Evolutionary conservation across 2,329 filamentous ascomycete species (phyloP).

Genomic region (Aspergillus sp.): DNA sequence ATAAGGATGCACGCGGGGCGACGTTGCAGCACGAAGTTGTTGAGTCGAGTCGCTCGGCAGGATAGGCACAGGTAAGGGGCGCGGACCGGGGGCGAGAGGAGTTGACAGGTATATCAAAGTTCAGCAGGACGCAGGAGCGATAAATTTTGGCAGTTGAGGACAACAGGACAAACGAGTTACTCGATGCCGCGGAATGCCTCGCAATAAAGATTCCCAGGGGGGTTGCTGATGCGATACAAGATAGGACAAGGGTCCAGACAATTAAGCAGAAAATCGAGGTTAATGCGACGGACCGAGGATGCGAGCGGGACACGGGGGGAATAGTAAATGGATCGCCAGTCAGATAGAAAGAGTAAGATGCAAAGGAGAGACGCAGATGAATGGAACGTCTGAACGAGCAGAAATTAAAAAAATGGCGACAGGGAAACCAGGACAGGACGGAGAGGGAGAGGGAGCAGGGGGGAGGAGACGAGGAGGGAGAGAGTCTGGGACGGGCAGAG

Average conservation of each 20-base stretch:
- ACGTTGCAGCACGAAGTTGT: constrained; percentile 10
- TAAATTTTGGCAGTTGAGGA: not conserved
- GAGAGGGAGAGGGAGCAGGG: constrained; percentile 20
- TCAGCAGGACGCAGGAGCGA: not conserved
- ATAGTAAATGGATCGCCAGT: constrained; percentile 12
- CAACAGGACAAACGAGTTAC: not conserved
- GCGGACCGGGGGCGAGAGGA: constrained; percentile 10
- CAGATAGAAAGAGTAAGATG: constrained; percentile 8
- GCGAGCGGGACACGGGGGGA: constrained; percentile 15
- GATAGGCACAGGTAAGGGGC: constrained; percentile 10
- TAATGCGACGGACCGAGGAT: constrained; percentile 23
- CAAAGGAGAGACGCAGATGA: constrained; percentile 13
- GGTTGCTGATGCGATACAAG: constrained; percentile 14
- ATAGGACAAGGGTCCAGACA: constrained; percentile 10
- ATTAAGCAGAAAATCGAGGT: constrained; percentile 5
- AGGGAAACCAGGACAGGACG: constrained; percentile 10
- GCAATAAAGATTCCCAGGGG: constrained; percentile 8
- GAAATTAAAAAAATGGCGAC: constrained; percentile 6
- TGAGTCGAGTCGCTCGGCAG: constrained; percentile 5
- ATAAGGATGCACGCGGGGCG: constrained; percentile 14
- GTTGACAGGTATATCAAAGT: constrained; percentile 11
- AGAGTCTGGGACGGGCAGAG: constrained; percentile 8
- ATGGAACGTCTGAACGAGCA: constrained; percentile 12
- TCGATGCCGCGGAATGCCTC: constrained; percentile 5
- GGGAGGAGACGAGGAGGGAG: constrained; percentile 11